phyloP scores from a whole-genome alignment of 192 early-diverging fungal genomes.

The Podila epigama region DNA sequence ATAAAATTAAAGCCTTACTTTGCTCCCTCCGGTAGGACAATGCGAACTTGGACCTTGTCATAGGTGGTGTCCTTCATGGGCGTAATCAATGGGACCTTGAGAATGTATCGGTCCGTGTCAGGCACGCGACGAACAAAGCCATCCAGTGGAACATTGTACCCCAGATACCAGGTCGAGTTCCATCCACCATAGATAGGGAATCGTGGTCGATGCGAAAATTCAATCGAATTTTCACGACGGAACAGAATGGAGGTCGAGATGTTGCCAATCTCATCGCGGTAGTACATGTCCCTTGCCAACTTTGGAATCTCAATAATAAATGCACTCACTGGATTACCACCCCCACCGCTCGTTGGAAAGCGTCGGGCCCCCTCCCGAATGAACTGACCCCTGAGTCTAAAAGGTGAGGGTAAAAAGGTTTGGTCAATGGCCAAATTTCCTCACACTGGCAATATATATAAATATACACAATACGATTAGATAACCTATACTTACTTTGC shows the following conservation, averaged over 20 bases:
- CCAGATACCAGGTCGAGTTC: conserved; percentile 95
- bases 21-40: conserved; percentile 94
- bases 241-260: conserved; percentile 87
- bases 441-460: not conserved
- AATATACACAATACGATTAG: not conserved
- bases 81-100: conserved; percentile 79
- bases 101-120: conserved; percentile 55
- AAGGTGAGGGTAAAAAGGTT: not conserved
- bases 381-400: conserved; percentile 69
- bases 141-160: conserved; percentile 81
- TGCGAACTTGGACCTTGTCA: conserved; percentile 67
- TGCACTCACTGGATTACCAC: conserved; percentile 41
- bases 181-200: conserved; percentile 96
- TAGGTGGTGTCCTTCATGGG: conserved; percentile 69
- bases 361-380: conserved; percentile 71
- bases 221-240: conserved; percentile 50
- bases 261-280: conserved; percentile 93
- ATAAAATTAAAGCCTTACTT: conserved; percentile 53
- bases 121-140: conserved; percentile 66
- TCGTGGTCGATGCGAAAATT: conserved; percentile 84
- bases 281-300: conserved; percentile 78
- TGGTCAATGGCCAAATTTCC: no score
- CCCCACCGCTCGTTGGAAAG: conserved; percentile 55
- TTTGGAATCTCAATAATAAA: conserved; percentile 64
- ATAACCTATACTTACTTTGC: conserved; percentile 67